Percentiles rank a stretch among this genome's conserved stretches.
Conservation (phyloP, 495 filamentous ascomycete genomes). For the Aspergillus sclerotiicarbonarius region DNA sequence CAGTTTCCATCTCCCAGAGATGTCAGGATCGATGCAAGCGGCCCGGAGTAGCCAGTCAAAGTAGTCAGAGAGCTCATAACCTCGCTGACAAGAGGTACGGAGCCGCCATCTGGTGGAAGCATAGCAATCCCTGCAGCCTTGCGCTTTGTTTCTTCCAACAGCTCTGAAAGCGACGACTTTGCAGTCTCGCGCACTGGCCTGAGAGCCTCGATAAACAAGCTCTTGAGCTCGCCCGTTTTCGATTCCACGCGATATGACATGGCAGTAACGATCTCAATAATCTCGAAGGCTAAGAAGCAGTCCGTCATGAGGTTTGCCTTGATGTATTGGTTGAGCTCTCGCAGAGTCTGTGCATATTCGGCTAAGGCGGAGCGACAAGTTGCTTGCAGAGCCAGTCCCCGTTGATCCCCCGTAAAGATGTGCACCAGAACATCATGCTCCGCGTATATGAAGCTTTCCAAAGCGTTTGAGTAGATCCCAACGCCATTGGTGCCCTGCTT, state of each 20-base stretch:
- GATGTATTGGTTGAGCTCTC: constrained; percentile 87
- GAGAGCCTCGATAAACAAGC: constrained; percentile 75
- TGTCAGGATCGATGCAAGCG: constrained; percentile 84
- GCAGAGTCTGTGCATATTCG: constrained; percentile 81
- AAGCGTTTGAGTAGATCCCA: constrained; percentile 78
- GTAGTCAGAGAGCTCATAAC: constrained; percentile 84
- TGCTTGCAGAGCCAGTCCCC: constrained; percentile 69
- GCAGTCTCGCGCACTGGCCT: constrained; percentile 90
- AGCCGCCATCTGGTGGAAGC: constrained; percentile 76
- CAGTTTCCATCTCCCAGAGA: constrained; percentile 93
- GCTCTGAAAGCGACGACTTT: constrained; percentile 76
- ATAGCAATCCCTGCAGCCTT: constrained; percentile 57
- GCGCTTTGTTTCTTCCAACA: constrained; percentile 83
- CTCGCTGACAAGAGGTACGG: constrained; percentile 74
- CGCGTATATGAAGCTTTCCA: constrained; percentile 80
- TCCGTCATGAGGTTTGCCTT: constrained; percentile 83
- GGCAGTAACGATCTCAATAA: constrained; percentile 84
- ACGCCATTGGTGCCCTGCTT: constrained; percentile 91
- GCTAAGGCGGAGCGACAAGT: constrained; percentile 73
- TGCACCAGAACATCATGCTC: constrained; percentile 86
- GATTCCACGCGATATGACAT: constrained; percentile 76
- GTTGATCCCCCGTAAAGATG: constrained; percentile 82
- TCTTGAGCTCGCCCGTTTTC: constrained; percentile 82
- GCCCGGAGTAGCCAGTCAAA: constrained; percentile 83
- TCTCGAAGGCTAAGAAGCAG: constrained; percentile 94